Conservation (phyloP, 2,329 filamentous ascomycete species). For the Colletotrichum cereale region DNA sequence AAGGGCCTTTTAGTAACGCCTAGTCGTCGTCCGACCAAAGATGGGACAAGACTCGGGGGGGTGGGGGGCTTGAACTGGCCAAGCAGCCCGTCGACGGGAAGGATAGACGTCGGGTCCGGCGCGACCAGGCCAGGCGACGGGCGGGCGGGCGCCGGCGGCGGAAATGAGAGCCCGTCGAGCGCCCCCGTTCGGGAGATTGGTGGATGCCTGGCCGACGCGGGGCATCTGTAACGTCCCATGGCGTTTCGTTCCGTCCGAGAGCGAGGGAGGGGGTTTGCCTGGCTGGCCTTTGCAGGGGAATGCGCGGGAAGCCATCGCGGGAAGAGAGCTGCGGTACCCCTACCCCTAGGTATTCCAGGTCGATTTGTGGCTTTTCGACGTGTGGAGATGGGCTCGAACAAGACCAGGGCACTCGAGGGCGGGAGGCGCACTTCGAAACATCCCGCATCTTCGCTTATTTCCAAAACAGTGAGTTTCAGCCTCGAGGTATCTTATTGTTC, state of each 20-base stretch:
- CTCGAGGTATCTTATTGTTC: not conserved
- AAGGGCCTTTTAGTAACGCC: not conserved
- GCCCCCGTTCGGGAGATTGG: constrained; percentile 12
- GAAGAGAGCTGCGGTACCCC: constrained; percentile 3
- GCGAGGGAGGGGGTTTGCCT: not conserved
- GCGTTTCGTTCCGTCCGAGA: constrained; percentile 33
- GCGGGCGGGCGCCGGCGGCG: not conserved
- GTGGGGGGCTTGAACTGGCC: not conserved
- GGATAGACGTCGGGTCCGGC: constrained; percentile 26
- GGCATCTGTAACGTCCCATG: constrained; percentile 18
- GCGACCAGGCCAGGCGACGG: not conserved
- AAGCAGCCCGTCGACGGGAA: constrained; percentile 9
- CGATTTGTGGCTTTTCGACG: not conserved
- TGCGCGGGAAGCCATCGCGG: not conserved
- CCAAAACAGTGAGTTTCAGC: constrained; percentile 4
- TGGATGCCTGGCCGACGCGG: constrained; percentile 19
- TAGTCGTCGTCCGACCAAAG: not conserved
- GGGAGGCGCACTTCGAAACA: constrained; percentile 16
- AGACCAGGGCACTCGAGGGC: not conserved
- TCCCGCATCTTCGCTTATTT: not conserved
- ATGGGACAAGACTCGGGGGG: not conserved
- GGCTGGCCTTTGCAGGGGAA: constrained; percentile 2
- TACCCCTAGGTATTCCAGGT: not conserved
- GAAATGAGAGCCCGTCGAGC: constrained; percentile 2
- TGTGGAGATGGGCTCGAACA: constrained; percentile 21